phyloP scores from a whole-genome alignment of 176 grass and related monocot species.

The sorghum (Sorghum bicolor) region DNA sequence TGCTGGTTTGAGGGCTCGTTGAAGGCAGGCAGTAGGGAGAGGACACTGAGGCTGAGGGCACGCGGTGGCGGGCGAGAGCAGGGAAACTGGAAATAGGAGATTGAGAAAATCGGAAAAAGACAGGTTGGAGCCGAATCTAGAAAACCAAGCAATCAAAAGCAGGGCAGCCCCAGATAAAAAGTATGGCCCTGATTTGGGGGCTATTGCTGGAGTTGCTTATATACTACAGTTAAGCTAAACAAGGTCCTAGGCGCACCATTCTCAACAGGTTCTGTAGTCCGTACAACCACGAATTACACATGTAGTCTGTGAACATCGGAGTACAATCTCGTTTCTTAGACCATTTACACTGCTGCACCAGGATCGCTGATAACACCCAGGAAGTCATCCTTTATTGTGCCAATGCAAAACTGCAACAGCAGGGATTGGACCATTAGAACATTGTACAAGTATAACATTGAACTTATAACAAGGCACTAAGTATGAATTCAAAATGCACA shows the following conservation, averaged over 20 bases:
- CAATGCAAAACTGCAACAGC: slow-evolving; percentile 86
- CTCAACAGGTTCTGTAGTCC: neutral
- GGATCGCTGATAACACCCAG: slow-evolving; percentile 95
- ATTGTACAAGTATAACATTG: neutral
- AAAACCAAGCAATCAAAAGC: neutral
- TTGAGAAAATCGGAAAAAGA: neutral
- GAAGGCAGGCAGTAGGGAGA: neutral
- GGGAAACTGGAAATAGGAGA: neutral
- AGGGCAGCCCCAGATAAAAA: neutral
- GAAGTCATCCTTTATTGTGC: slow-evolving; percentile 94
- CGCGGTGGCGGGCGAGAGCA: neutral
- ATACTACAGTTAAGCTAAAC: neutral
- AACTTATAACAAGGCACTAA: neutral
- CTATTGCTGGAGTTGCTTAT: neutral
- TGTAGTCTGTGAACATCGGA: neutral
- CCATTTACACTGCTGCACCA: slow-evolving; percentile 55
- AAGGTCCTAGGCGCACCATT: neutral
- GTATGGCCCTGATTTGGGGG: neutral
- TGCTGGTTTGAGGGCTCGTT: too few species aligned
- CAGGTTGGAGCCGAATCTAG: neutral
- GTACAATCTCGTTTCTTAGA: neutral
- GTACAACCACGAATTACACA: neutral
- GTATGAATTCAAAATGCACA: neutral
- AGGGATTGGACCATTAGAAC: slow-evolving; percentile 3
- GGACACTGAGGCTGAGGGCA: too few species aligned